Evolutionary conservation across 192 early-diverging fungal species (phyloP).

Genomic region (Umbelopsis isabellina): DNA sequence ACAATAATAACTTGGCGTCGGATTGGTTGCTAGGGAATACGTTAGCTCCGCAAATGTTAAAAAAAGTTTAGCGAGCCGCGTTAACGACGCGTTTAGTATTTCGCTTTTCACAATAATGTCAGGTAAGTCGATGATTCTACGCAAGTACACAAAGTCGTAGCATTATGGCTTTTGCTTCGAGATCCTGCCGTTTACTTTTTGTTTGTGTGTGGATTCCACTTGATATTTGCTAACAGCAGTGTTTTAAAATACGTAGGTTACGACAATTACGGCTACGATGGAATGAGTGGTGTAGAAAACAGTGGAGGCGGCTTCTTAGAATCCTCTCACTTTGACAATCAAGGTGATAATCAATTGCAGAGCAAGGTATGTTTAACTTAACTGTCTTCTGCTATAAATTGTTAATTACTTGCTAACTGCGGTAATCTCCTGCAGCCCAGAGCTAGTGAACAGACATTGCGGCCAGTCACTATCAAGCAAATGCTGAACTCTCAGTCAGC

Average conservation of each 20-base stretch:
- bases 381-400: background rate
- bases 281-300: constrained; percentile 8
- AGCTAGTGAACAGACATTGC: constrained; percentile 62
- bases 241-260: background rate
- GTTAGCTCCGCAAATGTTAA: background rate
- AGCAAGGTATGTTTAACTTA: constrained; percentile 4
- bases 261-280: constrained; percentile 16
- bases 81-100: background rate
- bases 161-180: background rate
- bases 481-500: constrained; percentile 51
- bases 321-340: background rate
- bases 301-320: constrained; percentile 4
- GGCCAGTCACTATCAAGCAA: constrained; percentile 86
- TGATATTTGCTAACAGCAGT: background rate
- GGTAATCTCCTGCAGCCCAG: background rate
- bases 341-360: background rate
- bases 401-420: background rate
- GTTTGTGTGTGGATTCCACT: too few species aligned
- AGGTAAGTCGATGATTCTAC: background rate
- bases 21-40: too few species aligned
- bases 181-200: background rate
- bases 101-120: constrained; percentile 3
- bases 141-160: background rate
- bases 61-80: background rate
- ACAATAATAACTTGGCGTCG: too few species aligned